Base-by-base conservation (phyloP, 2,329 filamentous ascomycete species). In the Phyllosticta citribraziliensis region DNA sequence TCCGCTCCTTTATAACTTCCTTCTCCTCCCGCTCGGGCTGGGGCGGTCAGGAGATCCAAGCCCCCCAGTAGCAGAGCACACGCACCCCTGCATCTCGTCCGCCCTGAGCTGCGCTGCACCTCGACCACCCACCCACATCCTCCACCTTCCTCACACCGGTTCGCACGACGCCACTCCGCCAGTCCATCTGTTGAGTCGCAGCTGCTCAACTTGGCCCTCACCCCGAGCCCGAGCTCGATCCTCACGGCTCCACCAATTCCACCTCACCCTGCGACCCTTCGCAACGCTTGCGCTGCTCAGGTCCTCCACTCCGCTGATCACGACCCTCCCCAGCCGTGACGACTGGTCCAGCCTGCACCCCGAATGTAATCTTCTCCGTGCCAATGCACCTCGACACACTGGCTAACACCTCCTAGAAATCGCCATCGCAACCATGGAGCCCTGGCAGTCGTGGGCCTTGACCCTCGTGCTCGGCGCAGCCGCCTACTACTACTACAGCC, bases 371-470 rank as follows among this genome's bases (percentile, higher is more conserved):
- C 2, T 47, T 8, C 40, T n/a, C 40, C 5, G 35, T 51, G 52
- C 52, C 58, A 60, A 52, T 56, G 58, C 58, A 55, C 58, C 54
- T 55, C 40, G 52, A 56, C 53, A 27, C 40, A 24, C 14, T 10
- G n/a, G 12, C 30, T 53, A 52, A 60, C 33, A 60, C 52, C 14
- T 54, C n/a, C 25, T 35, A 60, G 58, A 33, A 60, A 5, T 17
- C 40, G 17, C 40, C 52, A 17, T 51, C 35, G 53, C 52, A 40
- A 53, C 11, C 20, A 60, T 60, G 58, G 58, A 60, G 58, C 58
- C 58, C 35, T 60, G 58, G 70, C 64, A 73, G 66, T 64, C 62
- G 64, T 74, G 72, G 72, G 67, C 65, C 27, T 62, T 69, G 35
- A 68, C 72, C 58, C 58, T 74, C 62, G 67, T 66, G 65, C 64